phyloP scores from a whole-genome alignment of 139 green algal species.

The Asterochloris erici region DNA sequence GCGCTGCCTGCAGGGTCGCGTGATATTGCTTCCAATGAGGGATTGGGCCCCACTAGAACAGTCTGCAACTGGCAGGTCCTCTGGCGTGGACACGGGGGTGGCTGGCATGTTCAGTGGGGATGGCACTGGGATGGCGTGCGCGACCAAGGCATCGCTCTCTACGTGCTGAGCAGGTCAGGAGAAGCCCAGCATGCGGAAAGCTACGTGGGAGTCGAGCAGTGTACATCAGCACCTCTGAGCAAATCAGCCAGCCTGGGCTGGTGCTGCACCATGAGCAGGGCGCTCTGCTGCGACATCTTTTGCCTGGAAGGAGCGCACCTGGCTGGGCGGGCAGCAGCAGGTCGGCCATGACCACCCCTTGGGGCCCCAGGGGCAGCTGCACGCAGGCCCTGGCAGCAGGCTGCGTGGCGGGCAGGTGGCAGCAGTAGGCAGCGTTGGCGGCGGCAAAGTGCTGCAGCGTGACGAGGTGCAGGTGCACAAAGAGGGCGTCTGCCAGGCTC shows the following conservation, averaged over 20 bases:
- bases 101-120: too few species aligned
- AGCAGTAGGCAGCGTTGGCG: slow-evolving; percentile 82
- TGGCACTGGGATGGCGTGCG: not conserved
- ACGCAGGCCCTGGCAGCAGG: slow-evolving; percentile 85
- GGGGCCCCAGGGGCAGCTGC: slow-evolving; percentile 52
- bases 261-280: too few species aligned
- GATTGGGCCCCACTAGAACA: not conserved
- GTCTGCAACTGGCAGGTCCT: too few species aligned
- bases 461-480: slow-evolving; percentile 83
- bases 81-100: too few species aligned
- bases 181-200: not conserved
- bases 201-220: not conserved
- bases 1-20: not conserved
- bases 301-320: not conserved
- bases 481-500: slow-evolving; percentile 56
- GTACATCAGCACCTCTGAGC: too few species aligned
- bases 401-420: slow-evolving; percentile 57
- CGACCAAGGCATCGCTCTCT: not conserved
- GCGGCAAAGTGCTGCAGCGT: slow-evolving; percentile 88
- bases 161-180: not conserved
- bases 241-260: too few species aligned
- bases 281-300: too few species aligned
- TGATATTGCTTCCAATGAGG: not conserved
- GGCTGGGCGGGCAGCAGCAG: slow-evolving; percentile 26
- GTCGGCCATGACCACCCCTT: slow-evolving; percentile 43